Evolutionary conservation across 192 early-diverging fungal species (phyloP).

Genomic region (Coemansia sp.): DNA sequence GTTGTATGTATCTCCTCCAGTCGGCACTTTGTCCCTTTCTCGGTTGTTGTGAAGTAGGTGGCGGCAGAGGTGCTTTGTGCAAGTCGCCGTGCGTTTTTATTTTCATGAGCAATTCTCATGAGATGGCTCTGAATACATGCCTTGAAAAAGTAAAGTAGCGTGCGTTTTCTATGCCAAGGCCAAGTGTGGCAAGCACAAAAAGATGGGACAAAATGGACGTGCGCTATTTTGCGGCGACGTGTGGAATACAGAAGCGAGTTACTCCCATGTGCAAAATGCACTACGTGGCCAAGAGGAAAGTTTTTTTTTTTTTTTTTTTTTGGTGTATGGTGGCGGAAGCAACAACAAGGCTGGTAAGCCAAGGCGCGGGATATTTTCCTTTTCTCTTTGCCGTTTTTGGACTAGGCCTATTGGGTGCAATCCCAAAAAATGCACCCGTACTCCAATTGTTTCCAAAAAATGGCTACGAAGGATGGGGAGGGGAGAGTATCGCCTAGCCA

Average conservation of each 20-base stretch:
- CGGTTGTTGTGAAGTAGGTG: background rate
- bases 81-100: background rate
- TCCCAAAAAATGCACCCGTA: background rate
- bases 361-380: background rate
- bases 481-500: background rate
- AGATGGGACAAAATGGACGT: background rate
- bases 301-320: background rate
- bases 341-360: background rate
- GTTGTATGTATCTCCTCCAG: background rate
- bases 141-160: background rate
- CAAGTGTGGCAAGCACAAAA: background rate
- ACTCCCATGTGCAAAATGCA: background rate
- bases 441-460: background rate
- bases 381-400: slow-evolving; percentile 4
- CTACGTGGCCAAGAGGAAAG: background rate
- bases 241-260: background rate
- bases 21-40: background rate
- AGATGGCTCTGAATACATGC: background rate
- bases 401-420: background rate
- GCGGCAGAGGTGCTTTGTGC: background rate
- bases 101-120: background rate
- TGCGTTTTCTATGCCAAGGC: background rate
- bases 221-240: background rate
- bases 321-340: background rate
- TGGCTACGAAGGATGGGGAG: background rate